Base-by-base conservation (phyloP, 257 asterid species). In the Eustoma russellianum region DNA sequence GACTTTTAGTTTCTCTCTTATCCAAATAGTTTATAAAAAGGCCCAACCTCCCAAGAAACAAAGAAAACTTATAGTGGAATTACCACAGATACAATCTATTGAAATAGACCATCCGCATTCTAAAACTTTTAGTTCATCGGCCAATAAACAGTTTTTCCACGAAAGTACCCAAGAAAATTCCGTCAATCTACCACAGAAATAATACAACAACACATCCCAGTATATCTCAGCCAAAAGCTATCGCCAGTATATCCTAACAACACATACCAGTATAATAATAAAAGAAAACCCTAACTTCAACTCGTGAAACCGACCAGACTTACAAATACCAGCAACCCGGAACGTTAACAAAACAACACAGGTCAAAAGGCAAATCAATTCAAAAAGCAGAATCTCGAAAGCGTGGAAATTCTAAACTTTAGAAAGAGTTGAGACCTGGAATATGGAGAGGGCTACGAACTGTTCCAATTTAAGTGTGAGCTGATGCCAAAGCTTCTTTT, bases 401-500 rank as follows among this genome's bases (percentile, higher is more conserved):
- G 17, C 13, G 9, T 1, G 13, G 30, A 13, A 53, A n/a, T 33
- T 11, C n/a, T 34, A 8, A n/a, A 48, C 24, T 15, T 11, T 41
- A 44, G 46, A 9, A 16, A 15, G 33, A 55, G 49, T 9, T 33
- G 1, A 59, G 14, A 88, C 98, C 98, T 87, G 97, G 73, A 91
- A 83, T 9, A 76, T 83, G 19, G 95, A 71, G 48, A 85, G 97
- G 50, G 98, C 82, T 6, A 88, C 85, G 81, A 92, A 92, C 57
- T 92, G 86, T 59, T 92, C 98, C 84, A 87, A 97, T 83, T 88
- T 85, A 56, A 77, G 88, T 18, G 94, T 75, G 65, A 88, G 98
- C 76, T 92, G 97, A 53, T 92, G 97, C 98, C 98, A 88, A 17
- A 88, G 90, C 83, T 92, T 92, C 40, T 81, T 83, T 76, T 87